Base-by-base conservation (phyloP, 257 asterid species). In the Solanum okadae region DNA sequence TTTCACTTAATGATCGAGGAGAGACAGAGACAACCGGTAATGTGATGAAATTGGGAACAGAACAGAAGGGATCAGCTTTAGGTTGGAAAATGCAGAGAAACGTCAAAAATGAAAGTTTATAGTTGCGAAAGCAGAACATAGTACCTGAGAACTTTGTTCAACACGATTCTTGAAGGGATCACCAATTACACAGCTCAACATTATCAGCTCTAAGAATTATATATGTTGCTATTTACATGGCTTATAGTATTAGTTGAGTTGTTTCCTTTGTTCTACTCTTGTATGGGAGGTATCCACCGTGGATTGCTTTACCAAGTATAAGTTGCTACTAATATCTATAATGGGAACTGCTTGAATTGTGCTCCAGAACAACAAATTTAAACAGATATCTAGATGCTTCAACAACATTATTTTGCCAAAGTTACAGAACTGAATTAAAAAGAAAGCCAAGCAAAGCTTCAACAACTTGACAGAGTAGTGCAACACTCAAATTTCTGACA, bases 71-170 rank as follows among this genome's bases (percentile, higher is more conserved):
- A 1, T 23, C 84, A 78, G 4, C 8, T 78, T 78, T 40, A n/a
- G 37, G 13, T 40, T 4, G 63, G n/a, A 4, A 78, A 78, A 78
- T 40, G 63, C 35, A 40, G 63, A 78, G 63, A 78, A n/a, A 25
- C 44, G 8, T 78, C 14, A 42, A 40, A 40, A 40, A 33, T 40
- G 61, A 78, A 78, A 42, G 65, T 40, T 79, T 44, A 4, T 42
- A 42, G 85, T 2, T 79, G 22, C 14, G 4, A 9, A 40, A 40
- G 35, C 37, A 42, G n/a, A 42, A 40, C n/a, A 8, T 25, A 9
- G 34, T 88, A 95, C 98, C 96, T 95, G 98, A 61, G 98, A 98
- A 37, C 96, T 98, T 92, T 95, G 98, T 87, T 95, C 95, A 44
- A 90, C 88, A 23, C 93, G 33, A 98, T 93, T 90, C 93, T 38